Conservation (phyloP, 208 protist species). For the Herpetomonas muscarum region DNA sequence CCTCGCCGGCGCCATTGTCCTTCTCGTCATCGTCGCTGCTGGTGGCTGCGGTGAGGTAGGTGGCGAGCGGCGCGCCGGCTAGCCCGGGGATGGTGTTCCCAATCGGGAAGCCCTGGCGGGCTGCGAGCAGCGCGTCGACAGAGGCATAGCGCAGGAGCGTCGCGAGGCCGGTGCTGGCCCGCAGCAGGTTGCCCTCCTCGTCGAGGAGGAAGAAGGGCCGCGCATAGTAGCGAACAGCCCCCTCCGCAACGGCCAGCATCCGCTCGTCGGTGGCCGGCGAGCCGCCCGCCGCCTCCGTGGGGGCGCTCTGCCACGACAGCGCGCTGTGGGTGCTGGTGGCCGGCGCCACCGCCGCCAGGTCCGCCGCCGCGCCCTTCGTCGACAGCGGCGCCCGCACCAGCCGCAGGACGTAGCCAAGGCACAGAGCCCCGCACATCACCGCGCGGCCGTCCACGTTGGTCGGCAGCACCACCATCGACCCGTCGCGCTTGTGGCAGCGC, state of each 20-base stretch:
- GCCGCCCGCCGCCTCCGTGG: background rate
- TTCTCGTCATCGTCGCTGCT: too few species aligned
- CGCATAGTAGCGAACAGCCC: constrained; percentile 1
- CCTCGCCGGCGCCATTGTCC: too few species aligned
- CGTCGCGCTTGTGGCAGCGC: background rate
- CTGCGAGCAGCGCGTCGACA: background rate
- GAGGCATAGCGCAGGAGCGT: constrained; percentile 6
- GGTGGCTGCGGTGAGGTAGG: background rate
- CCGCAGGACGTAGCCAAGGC: constrained; percentile 7
- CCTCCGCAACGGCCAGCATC: constrained; percentile 3
- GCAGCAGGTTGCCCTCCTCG: constrained; percentile 1
- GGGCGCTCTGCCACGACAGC: background rate
- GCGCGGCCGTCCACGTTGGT: background rate
- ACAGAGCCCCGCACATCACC: background rate
- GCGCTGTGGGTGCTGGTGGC: background rate
- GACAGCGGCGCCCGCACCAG: background rate
- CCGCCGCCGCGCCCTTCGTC: background rate
- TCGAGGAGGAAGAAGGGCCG: constrained; percentile 7
- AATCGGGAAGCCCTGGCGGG: background rate
- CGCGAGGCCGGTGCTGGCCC: constrained; percentile 3
- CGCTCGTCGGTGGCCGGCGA: background rate
- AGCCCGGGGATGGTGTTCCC: background rate
- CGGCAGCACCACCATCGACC: background rate
- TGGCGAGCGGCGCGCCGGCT: background rate
- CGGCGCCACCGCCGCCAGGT: background rate